Base-by-base conservation (phyloP, 768 basidiomycete genomes). In the Suillus tomentosus region DNA sequence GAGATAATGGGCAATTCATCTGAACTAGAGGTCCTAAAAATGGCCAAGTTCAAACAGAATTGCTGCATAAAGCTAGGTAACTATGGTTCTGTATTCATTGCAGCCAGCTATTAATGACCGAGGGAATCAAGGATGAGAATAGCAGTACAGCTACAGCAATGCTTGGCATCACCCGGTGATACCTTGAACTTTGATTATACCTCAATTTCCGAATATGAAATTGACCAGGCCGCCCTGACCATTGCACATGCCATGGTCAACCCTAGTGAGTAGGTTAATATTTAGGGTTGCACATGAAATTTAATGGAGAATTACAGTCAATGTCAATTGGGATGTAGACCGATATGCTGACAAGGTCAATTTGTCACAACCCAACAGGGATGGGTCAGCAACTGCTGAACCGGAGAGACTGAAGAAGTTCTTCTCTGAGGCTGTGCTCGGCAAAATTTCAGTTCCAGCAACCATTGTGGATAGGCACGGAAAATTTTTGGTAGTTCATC, bases 41-140 rank as follows among this genome's bases (percentile, higher is more conserved):
- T 13, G 48, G 22, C 2, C 3, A 5, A 24, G 10, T 50, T 14
- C 6, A 15, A 50, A 24, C 24, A 3, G 24, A 27, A 24, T 24
- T 50, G 4, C 24, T 50, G 24, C 48, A 50, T 27, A 50, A 50
- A 22, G 48, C 48, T 50, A 50, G 48, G 48, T 50, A 50, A 7
- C 48, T 27, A 15, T 50, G 48, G 24, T 50, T 24, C 3, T 6
- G 0, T 11, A 11, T 22, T 11, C 5, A 27, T 50, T 50, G 13
- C 8, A 24, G 6, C 48, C 3, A 14, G 5, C 14, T 50, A 7
- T 22, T 24, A 50, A 50, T 50, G 7, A 47, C n/a, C 5, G 3
- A 47, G 45, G n/a, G n/a, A 47, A 47, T 47, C 45, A 47, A 47
- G 48, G 14, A 50, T 50, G 48, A 50, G 48, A 50, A 50, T 50